Base-by-base conservation (phyloP, 768 basidiomycete genomes). In the Hemileccinum rubropunctum region DNA sequence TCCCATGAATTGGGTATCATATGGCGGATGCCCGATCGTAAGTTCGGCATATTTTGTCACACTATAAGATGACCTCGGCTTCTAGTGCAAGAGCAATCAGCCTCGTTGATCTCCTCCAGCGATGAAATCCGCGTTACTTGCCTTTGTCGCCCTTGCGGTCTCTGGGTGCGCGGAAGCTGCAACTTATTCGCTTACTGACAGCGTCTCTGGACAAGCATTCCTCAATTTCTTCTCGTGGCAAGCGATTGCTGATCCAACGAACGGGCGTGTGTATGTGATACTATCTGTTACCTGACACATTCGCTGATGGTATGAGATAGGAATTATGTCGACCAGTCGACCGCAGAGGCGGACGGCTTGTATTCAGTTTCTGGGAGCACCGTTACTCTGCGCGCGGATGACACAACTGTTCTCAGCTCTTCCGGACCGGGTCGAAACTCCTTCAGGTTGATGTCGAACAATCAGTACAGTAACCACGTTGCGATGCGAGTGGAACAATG, bases 311-410 rank as follows among this genome's bases (percentile, higher is more conserved):
- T 18, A 21, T 21, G 34, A 28, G 18, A 2, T 34, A 77, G 73
- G 33, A 71, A 73, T 50, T 80, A 79, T 50, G 74, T 80, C 48
- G 54, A 60, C 52, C 65, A 75, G 47, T 62, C 64, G 2, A 81
- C 80, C 0, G 85, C 86, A 0, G 51, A 71, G 21, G 65, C 69
- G 12, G 62, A 75, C 42, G 84, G 86, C 57, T 61, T 89, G 42
- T 84, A 82, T 3, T 84, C 71, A 51, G 72, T 82, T 3, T 73
- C 73, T 14, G 74, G 72, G 14, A 70, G 79, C 53, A 52, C 56
- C 4, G 60, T 72, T 13, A 65, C 58, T 13, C 48, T 73, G 18
- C 59, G 67, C 1, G 65, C 69, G 4, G 72, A 74, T 35, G 26
- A 62, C 36, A 62, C 53, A 14, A 71, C 73, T 11, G 51, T 56